These are phyloP conservation scores for Acrocalymma vagum DNA, from an alignment of 2,329 filamentous ascomycete genomes.

Conservation along the genomic window DNA sequence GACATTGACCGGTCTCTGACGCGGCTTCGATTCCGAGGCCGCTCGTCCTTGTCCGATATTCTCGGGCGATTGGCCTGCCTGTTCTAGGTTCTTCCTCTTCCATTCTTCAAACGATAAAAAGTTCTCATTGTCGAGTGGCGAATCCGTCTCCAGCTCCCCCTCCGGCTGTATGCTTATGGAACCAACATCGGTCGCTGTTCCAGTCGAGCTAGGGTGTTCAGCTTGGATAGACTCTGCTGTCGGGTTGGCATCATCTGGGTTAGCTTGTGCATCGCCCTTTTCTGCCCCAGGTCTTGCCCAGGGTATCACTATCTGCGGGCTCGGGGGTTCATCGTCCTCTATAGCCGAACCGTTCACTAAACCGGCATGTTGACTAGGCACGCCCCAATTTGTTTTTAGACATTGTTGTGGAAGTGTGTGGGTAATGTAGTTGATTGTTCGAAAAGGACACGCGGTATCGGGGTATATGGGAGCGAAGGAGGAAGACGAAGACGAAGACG, in stretches of 20 bases:
- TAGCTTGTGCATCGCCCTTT: conserved; percentile 5
- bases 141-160: conserved; percentile 68
- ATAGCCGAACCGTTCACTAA: conserved; percentile 16
- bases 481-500: conserved; percentile 9
- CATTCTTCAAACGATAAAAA: conserved; percentile 99
- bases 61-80: conserved; percentile 80
- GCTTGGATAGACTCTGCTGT: conserved; percentile 7
- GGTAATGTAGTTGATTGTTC: conserved; percentile 83
- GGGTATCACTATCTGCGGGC: conserved; percentile 18
- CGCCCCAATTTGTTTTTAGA: conserved; percentile 67
- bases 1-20: conserved; percentile 63
- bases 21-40: conserved; percentile 54
- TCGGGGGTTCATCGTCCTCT: conserved; percentile 17
- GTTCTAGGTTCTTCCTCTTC: conserved; percentile 92
- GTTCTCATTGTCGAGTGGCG: conserved; percentile 75
- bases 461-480: conserved; percentile 24
- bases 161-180: conserved; percentile 46
- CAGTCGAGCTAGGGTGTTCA: conserved; percentile 13
- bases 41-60: conserved; percentile 67
- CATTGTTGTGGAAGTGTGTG: conserved; percentile 81
- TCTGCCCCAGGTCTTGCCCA: conserved; percentile 16
- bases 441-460: conserved; percentile 57
- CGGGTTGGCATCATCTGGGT: too few species aligned
- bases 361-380: conserved; percentile 25
- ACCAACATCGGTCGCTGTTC: conserved; percentile 9